Base-by-base conservation (phyloP, 176 grass and related monocot species). In the Luzula sylvatica region DNA sequence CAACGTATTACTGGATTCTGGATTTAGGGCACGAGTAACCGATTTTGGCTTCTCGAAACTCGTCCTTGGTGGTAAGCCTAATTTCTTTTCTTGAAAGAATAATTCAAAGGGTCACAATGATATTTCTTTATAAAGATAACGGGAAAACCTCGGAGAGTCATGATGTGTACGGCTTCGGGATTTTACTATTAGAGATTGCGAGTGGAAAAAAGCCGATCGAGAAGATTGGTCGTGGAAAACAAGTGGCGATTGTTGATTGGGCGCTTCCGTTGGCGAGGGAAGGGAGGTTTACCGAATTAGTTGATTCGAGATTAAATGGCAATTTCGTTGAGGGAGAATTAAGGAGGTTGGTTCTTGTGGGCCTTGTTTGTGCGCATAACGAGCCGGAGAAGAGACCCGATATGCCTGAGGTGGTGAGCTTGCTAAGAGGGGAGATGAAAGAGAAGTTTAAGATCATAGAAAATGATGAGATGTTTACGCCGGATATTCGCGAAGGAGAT, bases 31-130 rank as follows among this genome's bases (percentile, higher is more conserved):
- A 23, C 69, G 56, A 40, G 69, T 72, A 42, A 45, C 69, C 2
- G 69, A 72, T 44, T 72, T 72, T 45, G 69, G 69, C 38, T 44
- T 72, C 28, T 55, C 69, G 7, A 72, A 53, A 41, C 56, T 72
- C 46, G 43, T 63, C 30, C 69, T 45, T 3, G 56, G 62, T 20
- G 56, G 67, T 21, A 42, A 15, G 5, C 22, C 52, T 20, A 52
- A 38, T 57, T 52, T 58, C 17, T 38, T 53, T 20, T 53, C 38
- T 57, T 52, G 46, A 19, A 56, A 26, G 11, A 53, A 26, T 15
- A 62, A 48, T 38, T 26, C 20, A 25, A 61, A 42, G 42, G 56
- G n/a, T n/a, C n/a, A n/a, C n/a, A n/a, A n/a, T n/a, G n/a, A 35
- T 9, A 9, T 1, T 9, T 35, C 9, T 35, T 35, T 9, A 9